phyloP scores from a whole-genome alignment of 2,329 filamentous ascomycete species.

The Gnomoniopsis smithogilvyi region DNA sequence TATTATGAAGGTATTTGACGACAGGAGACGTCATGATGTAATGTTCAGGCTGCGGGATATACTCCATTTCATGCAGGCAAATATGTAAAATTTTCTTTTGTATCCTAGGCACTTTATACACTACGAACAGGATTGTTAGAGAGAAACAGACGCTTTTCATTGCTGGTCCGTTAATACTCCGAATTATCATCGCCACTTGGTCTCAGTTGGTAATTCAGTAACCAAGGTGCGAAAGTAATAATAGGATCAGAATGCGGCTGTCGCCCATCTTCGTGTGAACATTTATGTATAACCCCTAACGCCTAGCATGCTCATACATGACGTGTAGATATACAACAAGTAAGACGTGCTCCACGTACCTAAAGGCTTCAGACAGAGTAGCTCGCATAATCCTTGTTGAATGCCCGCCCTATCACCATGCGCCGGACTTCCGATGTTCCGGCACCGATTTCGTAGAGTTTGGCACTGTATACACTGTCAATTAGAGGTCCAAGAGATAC shows the following conservation, averaged over 20 bases:
- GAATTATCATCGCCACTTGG: no score
- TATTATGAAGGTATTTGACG: slow-evolving; percentile 11
- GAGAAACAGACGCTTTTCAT: no score
- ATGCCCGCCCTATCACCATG: slow-evolving; percentile 90
- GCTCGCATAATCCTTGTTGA: slow-evolving; percentile 76
- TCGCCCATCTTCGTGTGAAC: not conserved
- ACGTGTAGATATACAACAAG: not conserved
- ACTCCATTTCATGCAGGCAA: slow-evolving; percentile 11
- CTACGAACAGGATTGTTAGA: not conserved
- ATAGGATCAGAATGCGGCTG: not conserved
- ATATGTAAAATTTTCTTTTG: not conserved
- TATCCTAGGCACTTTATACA: not conserved
- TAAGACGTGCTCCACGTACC: not conserved
- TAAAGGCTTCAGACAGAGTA: slow-evolving; percentile 20
- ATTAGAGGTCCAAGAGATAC: slow-evolving; percentile 12
- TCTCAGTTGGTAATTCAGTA: no score
- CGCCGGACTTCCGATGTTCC: slow-evolving; percentile 91
- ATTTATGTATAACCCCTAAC: not conserved
- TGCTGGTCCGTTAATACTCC: no score
- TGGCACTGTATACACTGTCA: slow-evolving; percentile 48
- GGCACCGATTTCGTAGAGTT: slow-evolving; percentile 93
- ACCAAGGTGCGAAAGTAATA: no score
- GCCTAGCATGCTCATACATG: not conserved
- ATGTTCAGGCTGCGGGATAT: slow-evolving; percentile 14
- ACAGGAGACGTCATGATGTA: slow-evolving; percentile 6